These are phyloP conservation scores for Udeniomyces megalosporus DNA, from an alignment of 768 basidiomycete species.

Conservation along the genomic window DNA sequence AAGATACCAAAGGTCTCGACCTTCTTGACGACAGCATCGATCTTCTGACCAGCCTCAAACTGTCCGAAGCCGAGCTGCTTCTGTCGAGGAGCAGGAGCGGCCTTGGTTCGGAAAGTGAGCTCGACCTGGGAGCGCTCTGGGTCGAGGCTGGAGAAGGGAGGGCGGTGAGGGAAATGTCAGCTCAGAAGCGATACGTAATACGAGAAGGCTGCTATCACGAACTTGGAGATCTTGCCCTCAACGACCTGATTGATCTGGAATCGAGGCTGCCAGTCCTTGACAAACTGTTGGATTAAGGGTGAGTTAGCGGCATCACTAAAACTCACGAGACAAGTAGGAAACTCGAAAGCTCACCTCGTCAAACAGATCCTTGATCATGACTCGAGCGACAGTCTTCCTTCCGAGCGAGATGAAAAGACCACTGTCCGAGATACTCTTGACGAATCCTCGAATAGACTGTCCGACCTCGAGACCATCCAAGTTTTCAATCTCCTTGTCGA, in stretches of 20 bases:
- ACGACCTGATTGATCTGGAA: slow-evolving; percentile 71
- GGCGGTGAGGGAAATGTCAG: not conserved
- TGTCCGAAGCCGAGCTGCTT: slow-evolving; percentile 32
- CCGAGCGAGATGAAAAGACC: slow-evolving; percentile 81
- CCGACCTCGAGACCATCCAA: slow-evolving; percentile 53
- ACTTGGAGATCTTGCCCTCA: slow-evolving; percentile 70
- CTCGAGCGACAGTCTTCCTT: slow-evolving; percentile 66
- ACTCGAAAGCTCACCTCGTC: slow-evolving; percentile 66
- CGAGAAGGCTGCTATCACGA: slow-evolving; percentile 15
- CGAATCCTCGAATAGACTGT: slow-evolving; percentile 64
- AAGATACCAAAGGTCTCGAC: slow-evolving; percentile 86
- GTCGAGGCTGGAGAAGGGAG: slow-evolving; percentile 42
- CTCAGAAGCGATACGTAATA: not conserved
- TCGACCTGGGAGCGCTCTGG: slow-evolving; percentile 62
- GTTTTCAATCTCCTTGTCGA: slow-evolving; percentile 52
- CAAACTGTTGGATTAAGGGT: slow-evolving; percentile 40
- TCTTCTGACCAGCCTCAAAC: slow-evolving; percentile 61
- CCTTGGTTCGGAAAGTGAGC: slow-evolving; percentile 51
- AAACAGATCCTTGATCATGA: slow-evolving; percentile 85
- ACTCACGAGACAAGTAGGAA: slow-evolving; percentile 9
- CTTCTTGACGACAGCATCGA: slow-evolving; percentile 60
- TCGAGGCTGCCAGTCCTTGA: slow-evolving; percentile 84
- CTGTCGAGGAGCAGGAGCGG: slow-evolving; percentile 4
- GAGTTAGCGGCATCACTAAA: no score
- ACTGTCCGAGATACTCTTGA: slow-evolving; percentile 71